Base-by-base conservation (phyloP, 495 filamentous ascomycete genomes). In the Daldinia decipiens region DNA sequence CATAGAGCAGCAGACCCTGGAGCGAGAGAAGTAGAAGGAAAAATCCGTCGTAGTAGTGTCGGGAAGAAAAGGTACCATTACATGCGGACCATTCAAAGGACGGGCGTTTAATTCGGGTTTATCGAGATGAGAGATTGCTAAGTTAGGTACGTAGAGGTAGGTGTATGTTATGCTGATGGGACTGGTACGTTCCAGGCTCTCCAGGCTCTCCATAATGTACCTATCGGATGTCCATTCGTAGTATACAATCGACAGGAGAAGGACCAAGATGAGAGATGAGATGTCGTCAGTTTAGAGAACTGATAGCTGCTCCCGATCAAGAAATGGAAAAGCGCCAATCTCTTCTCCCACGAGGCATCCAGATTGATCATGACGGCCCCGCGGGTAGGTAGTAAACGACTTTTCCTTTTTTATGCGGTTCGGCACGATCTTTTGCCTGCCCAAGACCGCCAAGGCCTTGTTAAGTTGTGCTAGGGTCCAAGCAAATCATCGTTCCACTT, bases 261-360 rank as follows among this genome's bases (percentile, higher is more conserved):
- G 43, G 40, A 57, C 17, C 27, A 13, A 68, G 54, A 71, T 61
- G 68, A 59, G 29, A 27, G 26, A 72, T 60, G 68, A 62, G 13
- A 72, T 68, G 69, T 72, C 64, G 64, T 72, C 55, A 68, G 65
- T 68, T 72, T 72, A 72, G 59, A 72, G 64, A 62, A 62, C 65
- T 61, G 50, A 40, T 32, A 56, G 54, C 55, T 64, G 43, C 11
- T 64, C 29, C 64, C 36, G 63, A 66, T 67, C 64, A 64, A 67
- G 64, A 72, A 67, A 61, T 32, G 65, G 70, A 69, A 68, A 73
- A 58, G 70, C 70, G 70, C 65, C 70, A 64, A 65, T 60, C 51
- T 62, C 52, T 54, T 27, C 27, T 55, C 57, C 61, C 70, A 66
- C 65, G 62, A 73, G 65, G 65, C 61, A 38, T 69, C 51, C 57